Evolutionary conservation across 148 eudicot genomes (phyloP).

Genomic region (Vaccinium myrtillus): DNA sequence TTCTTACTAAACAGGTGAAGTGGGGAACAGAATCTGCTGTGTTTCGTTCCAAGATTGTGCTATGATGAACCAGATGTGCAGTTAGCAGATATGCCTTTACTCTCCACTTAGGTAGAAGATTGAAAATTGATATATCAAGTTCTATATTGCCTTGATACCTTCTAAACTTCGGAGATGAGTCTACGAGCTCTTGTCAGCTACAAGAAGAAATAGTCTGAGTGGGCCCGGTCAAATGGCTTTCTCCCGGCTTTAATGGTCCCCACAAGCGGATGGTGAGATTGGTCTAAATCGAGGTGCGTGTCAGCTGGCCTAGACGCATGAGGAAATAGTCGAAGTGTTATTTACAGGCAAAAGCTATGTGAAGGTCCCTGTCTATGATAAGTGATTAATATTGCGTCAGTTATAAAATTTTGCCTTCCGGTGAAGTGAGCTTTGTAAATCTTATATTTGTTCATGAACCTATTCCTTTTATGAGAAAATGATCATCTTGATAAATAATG

Average conservation of each 20-base stretch:
- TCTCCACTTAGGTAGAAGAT: background rate
- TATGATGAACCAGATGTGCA: background rate
- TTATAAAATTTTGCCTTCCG: background rate
- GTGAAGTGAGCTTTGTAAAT: background rate
- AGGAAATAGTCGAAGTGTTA: background rate
- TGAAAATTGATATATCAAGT: background rate
- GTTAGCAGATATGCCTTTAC: background rate
- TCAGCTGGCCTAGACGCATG: background rate
- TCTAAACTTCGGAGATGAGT: background rate
- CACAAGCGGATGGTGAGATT: background rate
- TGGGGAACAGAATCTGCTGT: background rate
- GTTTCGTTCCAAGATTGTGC: constrained; percentile 5
- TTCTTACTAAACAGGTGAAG: constrained; percentile 7
- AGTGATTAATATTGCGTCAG: background rate
- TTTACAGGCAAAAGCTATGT: background rate
- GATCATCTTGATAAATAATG: background rate
- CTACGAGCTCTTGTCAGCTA: background rate
- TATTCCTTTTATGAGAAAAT: background rate
- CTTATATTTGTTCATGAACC: background rate
- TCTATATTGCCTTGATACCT: background rate
- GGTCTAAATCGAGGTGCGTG: background rate
- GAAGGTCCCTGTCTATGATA: background rate
- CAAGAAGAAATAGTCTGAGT: background rate
- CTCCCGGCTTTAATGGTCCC: background rate
- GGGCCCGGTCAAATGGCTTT: background rate